phyloP scores from a whole-genome alignment of 176 grass and related monocot species.

The Carex myosuroides region DNA sequence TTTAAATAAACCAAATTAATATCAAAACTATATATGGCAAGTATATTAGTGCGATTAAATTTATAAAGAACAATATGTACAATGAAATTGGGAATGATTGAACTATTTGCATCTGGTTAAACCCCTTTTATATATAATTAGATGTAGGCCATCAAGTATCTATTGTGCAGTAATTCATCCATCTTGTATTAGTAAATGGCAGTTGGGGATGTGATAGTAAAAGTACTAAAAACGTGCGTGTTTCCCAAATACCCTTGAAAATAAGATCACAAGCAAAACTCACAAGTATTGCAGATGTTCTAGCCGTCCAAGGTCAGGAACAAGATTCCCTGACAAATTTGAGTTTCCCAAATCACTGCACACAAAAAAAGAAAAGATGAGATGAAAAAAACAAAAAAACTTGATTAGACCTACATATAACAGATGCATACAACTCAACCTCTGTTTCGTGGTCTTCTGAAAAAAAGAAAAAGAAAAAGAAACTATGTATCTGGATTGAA shows the following conservation, averaged over 20 bases:
- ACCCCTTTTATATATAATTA: neutral
- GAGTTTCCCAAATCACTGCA: conserved; percentile 74
- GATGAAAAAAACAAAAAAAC: neutral
- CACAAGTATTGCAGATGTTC: conserved; percentile 80
- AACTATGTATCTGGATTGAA: neutral
- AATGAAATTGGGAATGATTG: neutral
- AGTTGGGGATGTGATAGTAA: neutral
- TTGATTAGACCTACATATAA: neutral
- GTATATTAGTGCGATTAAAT: neutral
- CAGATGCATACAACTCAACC: neutral
- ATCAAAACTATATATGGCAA: neutral
- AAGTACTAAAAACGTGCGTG: neutral
- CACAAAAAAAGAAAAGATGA: neutral
- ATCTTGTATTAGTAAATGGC: neutral
- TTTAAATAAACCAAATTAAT: neutral
- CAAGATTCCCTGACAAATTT: conserved; percentile 65
- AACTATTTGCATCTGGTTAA: neutral
- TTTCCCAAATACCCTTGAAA: neutral
- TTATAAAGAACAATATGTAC: neutral
- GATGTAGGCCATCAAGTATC: neutral
- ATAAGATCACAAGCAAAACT: conserved; percentile 6
- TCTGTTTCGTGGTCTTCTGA: neutral
- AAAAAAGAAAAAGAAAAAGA: neutral
- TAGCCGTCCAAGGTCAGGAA: conserved; percentile 52
- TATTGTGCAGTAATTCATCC: neutral